A percentile compares a stretch with the other conserved stretches of the same genome.
Conservation (phyloP, 805 yeast species). For the Hanseniaspora mollemarum region DNA sequence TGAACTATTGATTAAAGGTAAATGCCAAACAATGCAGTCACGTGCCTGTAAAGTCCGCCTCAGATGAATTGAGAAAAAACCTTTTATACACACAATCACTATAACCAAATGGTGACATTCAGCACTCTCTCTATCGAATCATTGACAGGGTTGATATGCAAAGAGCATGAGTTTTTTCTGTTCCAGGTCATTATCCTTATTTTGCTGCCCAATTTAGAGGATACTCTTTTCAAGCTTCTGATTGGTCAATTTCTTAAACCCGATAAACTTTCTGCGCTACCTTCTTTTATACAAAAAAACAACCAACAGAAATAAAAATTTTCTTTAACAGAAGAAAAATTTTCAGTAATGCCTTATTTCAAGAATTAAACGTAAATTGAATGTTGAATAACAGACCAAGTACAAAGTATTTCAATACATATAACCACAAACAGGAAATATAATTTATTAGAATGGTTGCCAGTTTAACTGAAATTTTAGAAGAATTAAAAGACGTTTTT, state of each 20-base stretch:
- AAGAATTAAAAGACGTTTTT: slow-evolving; percentile 67
- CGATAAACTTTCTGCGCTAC: neutral
- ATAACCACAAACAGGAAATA: neutral
- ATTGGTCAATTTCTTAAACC: neutral
- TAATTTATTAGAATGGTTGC: slow-evolving; percentile 28
- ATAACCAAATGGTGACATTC: no score
- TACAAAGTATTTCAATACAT: slow-evolving; percentile 1
- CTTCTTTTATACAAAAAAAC: neutral
- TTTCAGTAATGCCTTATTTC: neutral
- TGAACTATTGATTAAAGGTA: no score
- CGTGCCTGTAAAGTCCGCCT: no score
- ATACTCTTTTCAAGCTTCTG: neutral
- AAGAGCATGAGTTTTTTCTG: no score
- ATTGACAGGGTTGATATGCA: no score
- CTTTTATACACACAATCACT: no score
- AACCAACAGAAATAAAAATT: neutral
- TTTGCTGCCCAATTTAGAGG: no score
- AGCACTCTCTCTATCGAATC: no score
- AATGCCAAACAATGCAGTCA: no score
- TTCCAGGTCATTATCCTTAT: no score
- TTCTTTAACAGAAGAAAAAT: neutral
- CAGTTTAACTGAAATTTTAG: slow-evolving; percentile 33
- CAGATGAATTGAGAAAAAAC: no score
- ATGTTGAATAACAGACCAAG: neutral
- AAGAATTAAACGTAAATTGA: neutral